A percentile compares a stretch with the other conserved stretches of the same genome.
These are phyloP conservation scores for Pseudoscleropodium purum DNA, from an alignment of 225 moss, liverwort and hornwort species.

Conservation along the genomic window DNA sequence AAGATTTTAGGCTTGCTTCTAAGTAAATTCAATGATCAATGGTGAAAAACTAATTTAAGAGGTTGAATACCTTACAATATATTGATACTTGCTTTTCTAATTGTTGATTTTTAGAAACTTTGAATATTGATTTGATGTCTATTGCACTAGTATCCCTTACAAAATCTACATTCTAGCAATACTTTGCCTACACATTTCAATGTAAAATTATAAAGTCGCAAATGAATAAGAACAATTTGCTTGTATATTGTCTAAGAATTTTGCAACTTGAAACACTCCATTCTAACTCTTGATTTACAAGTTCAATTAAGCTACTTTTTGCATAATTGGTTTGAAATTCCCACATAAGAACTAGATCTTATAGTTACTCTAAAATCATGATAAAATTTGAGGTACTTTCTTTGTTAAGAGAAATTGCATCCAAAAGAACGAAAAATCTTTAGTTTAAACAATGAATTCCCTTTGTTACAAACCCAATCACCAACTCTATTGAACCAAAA, in stretches of 20 bases:
- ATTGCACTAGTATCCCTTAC: accelerated
- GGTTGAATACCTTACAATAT: not conserved
- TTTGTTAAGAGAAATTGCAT: accelerated
- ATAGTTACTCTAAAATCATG: not conserved
- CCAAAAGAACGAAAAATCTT: too few species aligned
- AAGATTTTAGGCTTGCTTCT: accelerated
- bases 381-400: not conserved
- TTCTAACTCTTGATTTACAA: accelerated
- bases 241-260: accelerated
- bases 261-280: not conserved
- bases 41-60: not conserved
- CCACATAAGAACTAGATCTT: not conserved
- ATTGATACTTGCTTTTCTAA: not conserved
- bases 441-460: accelerated
- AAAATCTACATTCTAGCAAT: not conserved
- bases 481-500: not conserved
- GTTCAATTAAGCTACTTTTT: not conserved
- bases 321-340: not conserved
- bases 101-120: not conserved
- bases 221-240: not conserved
- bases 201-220: not conserved
- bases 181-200: not conserved
- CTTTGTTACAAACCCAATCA: accelerated
- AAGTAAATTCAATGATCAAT: not conserved
- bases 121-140: not conserved